Percentiles rank a stretch among this genome's conserved stretches.
These are phyloP conservation scores for Backusella circina DNA, from an alignment of 192 early-diverging fungal species.

Conservation along the genomic window DNA sequence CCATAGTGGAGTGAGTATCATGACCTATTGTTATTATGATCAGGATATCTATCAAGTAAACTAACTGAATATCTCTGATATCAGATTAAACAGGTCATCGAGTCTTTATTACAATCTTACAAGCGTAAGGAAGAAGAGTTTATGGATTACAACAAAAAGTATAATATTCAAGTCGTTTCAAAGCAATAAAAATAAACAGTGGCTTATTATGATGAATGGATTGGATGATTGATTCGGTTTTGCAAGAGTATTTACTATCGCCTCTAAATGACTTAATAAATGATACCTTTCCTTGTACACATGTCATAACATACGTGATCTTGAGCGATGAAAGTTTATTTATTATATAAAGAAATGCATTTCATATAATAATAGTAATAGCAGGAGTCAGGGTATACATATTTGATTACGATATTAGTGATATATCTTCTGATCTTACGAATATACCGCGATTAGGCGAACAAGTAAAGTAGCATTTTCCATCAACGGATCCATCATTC, in stretches of 20 bases:
- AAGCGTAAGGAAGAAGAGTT: conserved; percentile 90
- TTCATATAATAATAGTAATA: no score
- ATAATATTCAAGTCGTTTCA: conserved; percentile 70
- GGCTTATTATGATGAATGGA: no score
- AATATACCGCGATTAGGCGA: not conserved
- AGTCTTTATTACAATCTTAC: conserved; percentile 73
- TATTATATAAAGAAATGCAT: no score
- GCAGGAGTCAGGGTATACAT: no score
- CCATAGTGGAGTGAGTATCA: conserved; percentile 67
- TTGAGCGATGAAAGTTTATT: no score
- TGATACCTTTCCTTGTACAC: no score
- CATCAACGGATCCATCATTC: not conserved
- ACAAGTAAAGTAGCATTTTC: not conserved
- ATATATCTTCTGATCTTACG: not conserved
- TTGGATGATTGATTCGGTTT: no score
- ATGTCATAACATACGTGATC: no score
- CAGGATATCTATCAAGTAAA: not conserved
- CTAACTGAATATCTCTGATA: not conserved
- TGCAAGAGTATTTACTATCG: no score
- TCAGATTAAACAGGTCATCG: conserved; percentile 74
- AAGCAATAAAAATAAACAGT: conserved; percentile 25
- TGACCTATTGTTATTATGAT: not conserved
- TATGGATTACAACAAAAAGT: conserved; percentile 83
- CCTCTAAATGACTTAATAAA: no score
- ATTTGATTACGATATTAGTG: not conserved